A percentile compares a stretch with the other conserved stretches of the same genome.
These are phyloP conservation scores for Pugionium cornutum DNA, from an alignment of 345 rosid genomes.

Conservation along the genomic window DNA sequence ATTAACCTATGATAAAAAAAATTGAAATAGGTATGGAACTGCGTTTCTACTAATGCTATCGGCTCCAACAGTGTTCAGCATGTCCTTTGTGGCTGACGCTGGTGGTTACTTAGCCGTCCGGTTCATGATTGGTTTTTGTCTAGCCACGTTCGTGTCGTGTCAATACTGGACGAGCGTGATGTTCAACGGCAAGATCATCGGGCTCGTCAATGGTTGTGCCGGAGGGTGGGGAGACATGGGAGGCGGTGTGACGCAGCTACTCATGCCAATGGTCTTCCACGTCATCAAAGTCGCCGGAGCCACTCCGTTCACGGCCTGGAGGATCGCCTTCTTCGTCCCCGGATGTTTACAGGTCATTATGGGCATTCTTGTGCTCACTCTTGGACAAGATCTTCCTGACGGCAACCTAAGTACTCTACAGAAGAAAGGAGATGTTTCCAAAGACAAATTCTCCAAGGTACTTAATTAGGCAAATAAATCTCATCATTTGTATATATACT, in stretches of 20 bases:
- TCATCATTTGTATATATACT: too few relatives aligned
- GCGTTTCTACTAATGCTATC: conserved; percentile 70
- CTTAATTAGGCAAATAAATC: too few relatives aligned
- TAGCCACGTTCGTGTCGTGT: conserved; percentile 89
- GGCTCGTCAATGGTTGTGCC: conserved; percentile 79
- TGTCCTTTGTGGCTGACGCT: conserved; percentile 62
- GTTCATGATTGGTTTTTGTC: conserved; percentile 91
- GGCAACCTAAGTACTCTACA: conserved; percentile 71
- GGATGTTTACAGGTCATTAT: conserved; percentile 61
- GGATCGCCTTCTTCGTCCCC: conserved; percentile 78
- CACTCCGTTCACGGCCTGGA: conserved; percentile 88
- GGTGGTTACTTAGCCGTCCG: conserved; percentile 68
- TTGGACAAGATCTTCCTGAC: conserved; percentile 92
- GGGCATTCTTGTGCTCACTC: conserved; percentile 66
- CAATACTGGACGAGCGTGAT: conserved; percentile 90
- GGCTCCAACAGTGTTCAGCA: conserved; percentile 83
- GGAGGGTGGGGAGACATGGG: conserved; percentile 98
- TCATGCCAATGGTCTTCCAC: conserved; percentile 77
- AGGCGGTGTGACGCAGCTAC: conserved; percentile 77
- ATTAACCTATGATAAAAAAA: too few relatives aligned
- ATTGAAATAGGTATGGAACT: conserved; percentile 40
- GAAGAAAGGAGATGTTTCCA: conserved; percentile 68
- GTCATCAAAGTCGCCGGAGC: conserved; percentile 54
- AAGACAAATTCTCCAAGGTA: conserved; percentile 79
- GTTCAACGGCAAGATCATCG: conserved; percentile 80